Evolutionary conservation across 192 early-diverging fungal species (phyloP), one percentile per base, ranked within the genome.

Genomic region (Thoreauomyces humboldtii): DNA sequence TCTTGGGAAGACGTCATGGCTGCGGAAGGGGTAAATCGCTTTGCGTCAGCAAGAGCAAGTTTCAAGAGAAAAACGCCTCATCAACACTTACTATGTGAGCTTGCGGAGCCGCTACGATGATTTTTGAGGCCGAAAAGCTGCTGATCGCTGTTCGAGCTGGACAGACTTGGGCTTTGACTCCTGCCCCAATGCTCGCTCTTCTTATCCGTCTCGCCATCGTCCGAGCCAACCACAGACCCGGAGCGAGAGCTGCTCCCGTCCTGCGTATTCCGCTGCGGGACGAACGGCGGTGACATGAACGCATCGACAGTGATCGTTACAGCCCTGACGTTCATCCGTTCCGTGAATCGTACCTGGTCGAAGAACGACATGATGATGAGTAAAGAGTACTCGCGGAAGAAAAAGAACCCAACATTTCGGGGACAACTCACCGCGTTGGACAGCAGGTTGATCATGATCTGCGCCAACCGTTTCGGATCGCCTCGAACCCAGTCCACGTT

Each of bases 401-500:
- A n/a, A n/a, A n/a, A n/a, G n/a, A n/a, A n/a, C n/a, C n/a, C n/a
- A 11, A n/a, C 41, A 42, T 42, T 11, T n/a, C n/a, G n/a, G n/a
- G n/a, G n/a, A n/a, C n/a, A n/a, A n/a, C n/a, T n/a, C 4, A 57
- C 25, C 6, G 55, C 55, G 19, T 57, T 57, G 34, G 55, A 37
- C 15, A 57, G 25, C 34, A 57, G 55, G 27, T 57, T 57, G 55
- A 57, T 51, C 64, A 76, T 15, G 72, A 69, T 47, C 57, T 86
- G 77, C 4, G 75, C 55, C 33, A 82, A 66, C 25, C 81, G 71
- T 34, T 65, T 63, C 0, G 77, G 76, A 24, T 84, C 84, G 42
- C 82, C 74, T 19, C 73, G 67, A 46, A 85, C 51, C 60, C 75
- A 76, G 11, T 77, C 69, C 19, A 71, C 70, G 35, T 74, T 65